phyloP scores from a whole-genome alignment of 1,284 basidiomycete species.

The Coniferiporia sulphurascens region DNA sequence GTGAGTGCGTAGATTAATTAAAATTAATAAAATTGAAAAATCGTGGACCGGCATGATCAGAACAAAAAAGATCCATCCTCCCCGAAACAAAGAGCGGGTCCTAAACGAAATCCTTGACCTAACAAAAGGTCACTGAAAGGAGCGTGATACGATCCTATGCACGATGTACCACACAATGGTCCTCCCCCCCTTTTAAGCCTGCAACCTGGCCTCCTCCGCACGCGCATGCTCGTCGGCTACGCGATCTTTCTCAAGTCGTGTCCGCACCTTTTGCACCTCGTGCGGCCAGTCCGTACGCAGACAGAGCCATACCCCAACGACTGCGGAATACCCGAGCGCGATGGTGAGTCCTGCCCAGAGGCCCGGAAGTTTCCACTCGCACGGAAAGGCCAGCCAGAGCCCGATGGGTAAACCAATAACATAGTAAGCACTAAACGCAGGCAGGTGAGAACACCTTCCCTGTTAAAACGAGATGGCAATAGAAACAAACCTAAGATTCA shows the following conservation, averaged over 20 bases:
- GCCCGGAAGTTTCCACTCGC: constrained; percentile 50
- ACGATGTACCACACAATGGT: too few relatives aligned
- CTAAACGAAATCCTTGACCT: too few relatives aligned
- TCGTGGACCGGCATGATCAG: too few relatives aligned
- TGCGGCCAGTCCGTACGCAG: constrained; percentile 59
- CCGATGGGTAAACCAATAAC: constrained; percentile 68
- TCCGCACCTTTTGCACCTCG: constrained; percentile 48
- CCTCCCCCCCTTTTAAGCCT: too few relatives aligned
- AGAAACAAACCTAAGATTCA: constrained; percentile 36
- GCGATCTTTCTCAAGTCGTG: constrained; percentile 38
- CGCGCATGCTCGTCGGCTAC: background rate
- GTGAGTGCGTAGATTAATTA: too few relatives aligned
- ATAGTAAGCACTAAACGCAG: constrained; percentile 69
- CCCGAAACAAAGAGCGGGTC: too few relatives aligned
- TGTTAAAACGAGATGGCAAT: background rate
- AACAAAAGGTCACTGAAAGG: too few relatives aligned
- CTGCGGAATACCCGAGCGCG: constrained; percentile 59
- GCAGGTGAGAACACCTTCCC: constrained; percentile 40
- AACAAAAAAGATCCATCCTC: too few relatives aligned
- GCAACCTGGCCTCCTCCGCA: background rate
- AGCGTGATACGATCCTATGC: too few relatives aligned
- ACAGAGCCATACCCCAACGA: constrained; percentile 55
- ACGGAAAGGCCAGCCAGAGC: constrained; percentile 59
- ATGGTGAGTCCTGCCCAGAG: constrained; percentile 72
- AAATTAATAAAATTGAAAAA: too few relatives aligned